Conservation (phyloP, 2,329 filamentous ascomycete genomes). For the Diaporthe sp. region DNA sequence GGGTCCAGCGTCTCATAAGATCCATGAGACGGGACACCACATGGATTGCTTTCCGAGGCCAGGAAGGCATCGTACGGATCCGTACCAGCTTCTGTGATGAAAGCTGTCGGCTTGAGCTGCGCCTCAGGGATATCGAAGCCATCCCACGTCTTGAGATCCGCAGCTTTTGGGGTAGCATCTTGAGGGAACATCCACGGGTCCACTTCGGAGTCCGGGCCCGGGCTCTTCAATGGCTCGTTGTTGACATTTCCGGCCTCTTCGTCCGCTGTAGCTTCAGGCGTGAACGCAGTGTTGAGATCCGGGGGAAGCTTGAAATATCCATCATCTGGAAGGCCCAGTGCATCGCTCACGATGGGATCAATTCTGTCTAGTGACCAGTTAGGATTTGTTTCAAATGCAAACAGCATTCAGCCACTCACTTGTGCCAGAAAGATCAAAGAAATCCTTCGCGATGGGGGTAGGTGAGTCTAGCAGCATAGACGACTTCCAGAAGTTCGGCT, state of each 20-base stretch:
- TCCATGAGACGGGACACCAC: constrained; percentile 54
- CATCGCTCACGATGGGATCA: constrained; percentile 29
- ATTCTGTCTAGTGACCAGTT: constrained; percentile 16
- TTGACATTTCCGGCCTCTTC: constrained; percentile 4
- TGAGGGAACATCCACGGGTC: constrained; percentile 65
- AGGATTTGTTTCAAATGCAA: neutral
- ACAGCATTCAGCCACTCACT: constrained; percentile 45
- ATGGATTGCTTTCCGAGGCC: constrained; percentile 55
- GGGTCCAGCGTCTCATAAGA: constrained; percentile 60
- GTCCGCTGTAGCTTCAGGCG: constrained; percentile 7
- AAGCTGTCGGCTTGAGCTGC: constrained; percentile 58
- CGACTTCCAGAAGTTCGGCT: constrained; percentile 72
- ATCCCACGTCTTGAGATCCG: constrained; percentile 78
- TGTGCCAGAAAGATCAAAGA: constrained; percentile 60
- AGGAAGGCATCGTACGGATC: constrained; percentile 76
- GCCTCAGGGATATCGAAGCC: constrained; percentile 66
- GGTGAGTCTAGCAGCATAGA: constrained; percentile 63
- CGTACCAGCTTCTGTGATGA: constrained; percentile 79
- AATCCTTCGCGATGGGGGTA: constrained; percentile 45
- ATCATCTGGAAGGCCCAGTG: constrained; percentile 7
- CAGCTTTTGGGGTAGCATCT: constrained; percentile 47
- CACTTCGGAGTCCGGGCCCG: constrained; percentile 41
- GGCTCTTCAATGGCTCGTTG: constrained; percentile 27
- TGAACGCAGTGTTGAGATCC: constrained; percentile 42
- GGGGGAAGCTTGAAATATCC: constrained; percentile 55